Percentiles rank a stretch among this genome's conserved stretches.
Evolutionary conservation across 306 rosid species (phyloP).

Genomic region (Albizia julibrissin): DNA sequence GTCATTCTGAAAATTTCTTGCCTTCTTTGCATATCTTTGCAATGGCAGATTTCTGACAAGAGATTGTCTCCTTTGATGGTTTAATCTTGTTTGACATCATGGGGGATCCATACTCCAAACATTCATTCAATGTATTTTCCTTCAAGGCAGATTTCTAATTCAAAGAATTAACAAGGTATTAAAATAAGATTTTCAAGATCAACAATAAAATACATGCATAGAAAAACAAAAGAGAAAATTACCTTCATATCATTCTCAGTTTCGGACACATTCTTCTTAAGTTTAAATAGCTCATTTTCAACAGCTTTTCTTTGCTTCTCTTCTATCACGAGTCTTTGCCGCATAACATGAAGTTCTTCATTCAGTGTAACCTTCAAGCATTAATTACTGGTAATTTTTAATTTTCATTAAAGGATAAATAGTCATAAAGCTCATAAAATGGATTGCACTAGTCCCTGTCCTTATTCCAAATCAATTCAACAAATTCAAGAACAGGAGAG

Average conservation of each 20-base stretch:
- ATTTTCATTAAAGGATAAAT: background rate
- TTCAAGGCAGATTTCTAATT: slow-evolving; percentile 44
- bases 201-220: background rate
- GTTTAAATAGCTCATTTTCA: slow-evolving; percentile 51
- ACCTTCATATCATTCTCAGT: slow-evolving; percentile 56
- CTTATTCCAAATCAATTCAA: background rate
- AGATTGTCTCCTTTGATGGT: slow-evolving; percentile 46
- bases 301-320: slow-evolving; percentile 56
- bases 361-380: slow-evolving; percentile 43
- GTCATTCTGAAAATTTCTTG: slow-evolving; percentile 27
- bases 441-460: background rate
- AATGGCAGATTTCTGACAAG: slow-evolving; percentile 61
- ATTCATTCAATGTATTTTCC: slow-evolving; percentile 44
- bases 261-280: slow-evolving; percentile 43
- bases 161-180: slow-evolving; percentile 25
- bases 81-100: slow-evolving; percentile 36
- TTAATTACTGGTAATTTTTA: slow-evolving; percentile 4
- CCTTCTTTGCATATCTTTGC: slow-evolving; percentile 80
- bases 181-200: background rate
- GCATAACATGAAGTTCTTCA: slow-evolving; percentile 47
- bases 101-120: slow-evolving; percentile 42
- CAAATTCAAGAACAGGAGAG: background rate
- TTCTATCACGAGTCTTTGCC: slow-evolving; percentile 49
- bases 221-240: slow-evolving; percentile 20
- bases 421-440: background rate